Conservation (phyloP, 106 monocot species). For the Dioscorea alata region DNA sequence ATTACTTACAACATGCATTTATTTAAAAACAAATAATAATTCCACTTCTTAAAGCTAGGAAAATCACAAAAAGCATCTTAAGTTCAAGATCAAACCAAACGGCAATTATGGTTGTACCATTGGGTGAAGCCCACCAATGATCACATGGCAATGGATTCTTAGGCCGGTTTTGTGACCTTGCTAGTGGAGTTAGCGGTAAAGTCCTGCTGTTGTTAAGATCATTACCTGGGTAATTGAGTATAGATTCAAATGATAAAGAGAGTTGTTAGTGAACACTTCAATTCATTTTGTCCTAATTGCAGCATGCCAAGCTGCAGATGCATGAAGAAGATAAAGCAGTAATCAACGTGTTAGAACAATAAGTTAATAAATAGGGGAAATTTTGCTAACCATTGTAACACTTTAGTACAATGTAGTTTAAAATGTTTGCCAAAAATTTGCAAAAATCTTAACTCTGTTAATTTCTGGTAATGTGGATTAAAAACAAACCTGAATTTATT, state of each 20-base stretch:
- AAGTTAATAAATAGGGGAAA: neutral
- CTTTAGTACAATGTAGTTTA: too few relatives aligned
- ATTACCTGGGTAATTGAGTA: constrained; percentile 32
- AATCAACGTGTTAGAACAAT: neutral
- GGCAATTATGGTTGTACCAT: neutral
- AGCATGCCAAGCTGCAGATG: neutral
- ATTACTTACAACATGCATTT: too few relatives aligned
- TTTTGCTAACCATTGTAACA: too few relatives aligned
- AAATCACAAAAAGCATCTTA: too few relatives aligned
- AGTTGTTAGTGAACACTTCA: neutral
- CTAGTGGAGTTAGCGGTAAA: constrained; percentile 47
- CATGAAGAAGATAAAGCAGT: neutral
- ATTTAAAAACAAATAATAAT: too few relatives aligned
- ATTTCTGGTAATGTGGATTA: too few relatives aligned
- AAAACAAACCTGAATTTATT: too few relatives aligned
- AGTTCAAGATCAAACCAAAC: too few relatives aligned
- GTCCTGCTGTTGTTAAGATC: constrained; percentile 50
- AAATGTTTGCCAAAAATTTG: too few relatives aligned
- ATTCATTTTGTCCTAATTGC: neutral
- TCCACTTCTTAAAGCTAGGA: too few relatives aligned
- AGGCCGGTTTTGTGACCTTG: constrained; percentile 25
- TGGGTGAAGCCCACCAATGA: constrained; percentile 59
- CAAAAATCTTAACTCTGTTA: too few relatives aligned
- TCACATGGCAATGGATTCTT: constrained; percentile 70
- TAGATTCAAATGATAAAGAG: neutral